Base-by-base conservation (phyloP, 495 filamentous ascomycete genomes). In the Hypoxylon lenormandii region DNA sequence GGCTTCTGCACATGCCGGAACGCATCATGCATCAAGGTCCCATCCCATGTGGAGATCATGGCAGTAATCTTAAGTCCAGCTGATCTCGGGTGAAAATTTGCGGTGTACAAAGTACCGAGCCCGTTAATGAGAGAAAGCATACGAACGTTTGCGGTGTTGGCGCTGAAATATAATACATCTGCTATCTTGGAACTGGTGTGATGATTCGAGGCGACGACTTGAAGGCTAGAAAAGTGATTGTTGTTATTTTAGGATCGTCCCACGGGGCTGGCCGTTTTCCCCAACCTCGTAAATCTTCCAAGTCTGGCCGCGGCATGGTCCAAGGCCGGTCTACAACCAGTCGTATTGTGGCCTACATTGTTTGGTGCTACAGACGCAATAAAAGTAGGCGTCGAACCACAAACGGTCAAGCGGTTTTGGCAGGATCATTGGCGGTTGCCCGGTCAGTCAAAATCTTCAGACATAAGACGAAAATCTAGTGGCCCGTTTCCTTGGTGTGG, bases 71-170 rank as follows among this genome's bases (percentile, higher is more conserved):
- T 71, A 71, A 71, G 68, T 62, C 68, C 62, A 71, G 68, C 68
- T 71, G 68, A 71, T 71, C 68, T 71, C 68, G 68, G 68, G 62
- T 66, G 68, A 71, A 71, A 71, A 71, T 71, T 71, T 71, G 68
- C 68, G 62, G 68, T 71, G 68, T 71, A 71, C 68, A 61, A 61
- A 40, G 67, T 66, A 70, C 51, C 51, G 37, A n/a, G 16, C 63
- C 2, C 52, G 30, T 66, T 59, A 37, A 45, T 52, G 42, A 58
- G 52, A 53, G 55, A 40, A 70, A 36, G 40, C 68, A 71, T 63
- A 63, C 62, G 58, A 33, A 66, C 57, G 56, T 63, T 63, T 33
- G 52, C 47, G 51, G 10, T 63, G 47, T 66, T 71, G 43, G 55
- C 51, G 36, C 42, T 43, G 56, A 51, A 56, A 33, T 33, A 33